These are phyloP conservation scores for Trypethelium eluteriae DNA, from an alignment of 495 filamentous ascomycete species.

Conservation along the genomic window DNA sequence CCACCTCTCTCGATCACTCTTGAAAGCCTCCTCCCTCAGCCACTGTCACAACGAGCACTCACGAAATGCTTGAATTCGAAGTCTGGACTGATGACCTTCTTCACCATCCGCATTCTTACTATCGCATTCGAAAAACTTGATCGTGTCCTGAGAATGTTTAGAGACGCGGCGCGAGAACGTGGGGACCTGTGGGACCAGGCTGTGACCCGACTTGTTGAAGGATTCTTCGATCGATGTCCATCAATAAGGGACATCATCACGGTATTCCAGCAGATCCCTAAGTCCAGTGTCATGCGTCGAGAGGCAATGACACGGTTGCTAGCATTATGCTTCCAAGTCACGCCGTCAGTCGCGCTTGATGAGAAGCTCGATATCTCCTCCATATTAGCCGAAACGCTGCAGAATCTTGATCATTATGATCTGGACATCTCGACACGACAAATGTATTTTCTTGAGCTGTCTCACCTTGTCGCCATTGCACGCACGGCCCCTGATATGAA, in stretches of 20 bases:
- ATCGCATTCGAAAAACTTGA: constrained; percentile 72
- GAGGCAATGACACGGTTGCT: constrained; percentile 70
- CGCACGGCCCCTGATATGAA: constrained; percentile 68
- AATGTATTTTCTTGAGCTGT: constrained; percentile 58
- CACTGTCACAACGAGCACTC: constrained; percentile 67
- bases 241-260: constrained; percentile 66
- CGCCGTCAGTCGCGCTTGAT: constrained; percentile 70
- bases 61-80: constrained; percentile 70
- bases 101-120: constrained; percentile 69
- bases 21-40: constrained; percentile 79
- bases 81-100: constrained; percentile 67
- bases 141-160: constrained; percentile 47
- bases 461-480: constrained; percentile 69
- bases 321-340: constrained; percentile 67
- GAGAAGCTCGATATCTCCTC: constrained; percentile 81
- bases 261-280: constrained; percentile 56
- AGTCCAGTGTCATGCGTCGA: constrained; percentile 56
- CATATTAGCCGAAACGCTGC: constrained; percentile 58
- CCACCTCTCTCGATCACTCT: constrained; percentile 68
- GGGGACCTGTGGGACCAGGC: constrained; percentile 55
- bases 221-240: constrained; percentile 73
- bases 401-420: constrained; percentile 43
- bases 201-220: constrained; percentile 53
- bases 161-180: constrained; percentile 38
- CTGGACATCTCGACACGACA: constrained; percentile 44